Base-by-base conservation (phyloP, 2,329 filamentous ascomycete genomes). In the Cladosporium sp. region DNA sequence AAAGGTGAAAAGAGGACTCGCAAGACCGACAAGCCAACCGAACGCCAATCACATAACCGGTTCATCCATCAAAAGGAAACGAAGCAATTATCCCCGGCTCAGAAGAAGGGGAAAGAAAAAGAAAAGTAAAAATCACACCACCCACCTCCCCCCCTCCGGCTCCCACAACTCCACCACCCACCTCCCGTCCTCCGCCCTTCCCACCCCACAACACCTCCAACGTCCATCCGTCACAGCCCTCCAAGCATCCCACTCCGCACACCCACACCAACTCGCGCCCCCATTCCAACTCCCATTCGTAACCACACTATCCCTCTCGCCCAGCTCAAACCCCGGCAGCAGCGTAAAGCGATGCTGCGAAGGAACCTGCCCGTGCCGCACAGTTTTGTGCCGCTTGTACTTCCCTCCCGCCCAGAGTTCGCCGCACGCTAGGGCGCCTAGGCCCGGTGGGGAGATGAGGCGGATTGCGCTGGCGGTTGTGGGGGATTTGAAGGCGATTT, bases 111-210 rank as follows among this genome's bases (percentile, higher is more conserved):
- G n/a, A n/a, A n/a, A n/a, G n/a, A n/a, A n/a, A 16, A 35, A 35
- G 32, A 4, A 16, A 27, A 9, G 5, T 9, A 27, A 4, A 3
- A 1, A 35, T 35, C 38, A 40, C 15, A n/a, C 16, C 15, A 20
- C n/a, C 15, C 8, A 7, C 3, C 13, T 13, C 16, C 38, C 18
- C 15, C 38, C 22, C 38, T 35, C 27, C 5, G 43, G 43, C 19
- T 50, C 27, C 40, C 46, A 48, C 8, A 57, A 39, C 30, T 53
- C 55, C 19, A 57, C 55, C 3, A 57, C 43, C 55, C 55, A 57
- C 20, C 50, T 53, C 9, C 54, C 52, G 27, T 54, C 50, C n/a
- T 13, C 45, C n/a, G 43, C 47, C 15, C 35, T 50, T 9, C 53
- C 55, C 19, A 57, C 27, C 11, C 55, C 53, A 7, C 55, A 29